These are phyloP conservation scores for Fraxinus quadrangulata DNA, from an alignment of 257 asterid species.

Conservation along the genomic window DNA sequence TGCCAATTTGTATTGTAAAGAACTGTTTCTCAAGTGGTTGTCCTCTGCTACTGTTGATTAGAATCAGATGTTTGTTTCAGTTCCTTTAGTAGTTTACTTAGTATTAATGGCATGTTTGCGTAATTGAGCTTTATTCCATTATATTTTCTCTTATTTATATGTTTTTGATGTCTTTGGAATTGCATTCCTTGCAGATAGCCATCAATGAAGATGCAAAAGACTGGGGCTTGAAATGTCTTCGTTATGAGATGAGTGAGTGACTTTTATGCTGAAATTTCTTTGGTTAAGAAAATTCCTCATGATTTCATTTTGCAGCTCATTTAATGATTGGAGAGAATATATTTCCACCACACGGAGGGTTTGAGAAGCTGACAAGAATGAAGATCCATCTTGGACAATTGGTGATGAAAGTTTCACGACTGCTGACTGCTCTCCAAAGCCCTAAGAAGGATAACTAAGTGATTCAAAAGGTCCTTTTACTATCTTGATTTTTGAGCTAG, in stretches of 20 bases:
- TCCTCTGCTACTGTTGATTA: neutral
- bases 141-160: conserved; percentile 2
- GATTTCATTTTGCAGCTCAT: conserved; percentile 20
- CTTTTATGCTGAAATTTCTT: neutral
- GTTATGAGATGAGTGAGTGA: conserved; percentile 94
- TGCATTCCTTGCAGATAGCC: conserved; percentile 55
- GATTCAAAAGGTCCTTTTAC: conserved; percentile 4
- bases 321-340: conserved; percentile 65
- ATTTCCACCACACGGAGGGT: conserved; percentile 78
- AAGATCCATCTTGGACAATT: conserved; percentile 22
- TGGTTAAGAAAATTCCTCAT: neutral
- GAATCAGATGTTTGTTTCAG: neutral
- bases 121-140: neutral
- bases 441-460: conserved; percentile 28
- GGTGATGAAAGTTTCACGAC: conserved; percentile 26
- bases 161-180: conserved; percentile 15
- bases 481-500: neutral
- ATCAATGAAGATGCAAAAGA: conserved; percentile 84
- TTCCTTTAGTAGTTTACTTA: neutral
- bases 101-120: neutral
- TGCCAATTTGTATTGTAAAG: neutral
- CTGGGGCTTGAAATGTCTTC: conserved; percentile 92
- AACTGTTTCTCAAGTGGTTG: neutral
- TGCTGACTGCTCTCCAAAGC: conserved; percentile 37
- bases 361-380: conserved; percentile 23